Conservation (phyloP, 306 rosid genomes). For the Rosa persica region DNA sequence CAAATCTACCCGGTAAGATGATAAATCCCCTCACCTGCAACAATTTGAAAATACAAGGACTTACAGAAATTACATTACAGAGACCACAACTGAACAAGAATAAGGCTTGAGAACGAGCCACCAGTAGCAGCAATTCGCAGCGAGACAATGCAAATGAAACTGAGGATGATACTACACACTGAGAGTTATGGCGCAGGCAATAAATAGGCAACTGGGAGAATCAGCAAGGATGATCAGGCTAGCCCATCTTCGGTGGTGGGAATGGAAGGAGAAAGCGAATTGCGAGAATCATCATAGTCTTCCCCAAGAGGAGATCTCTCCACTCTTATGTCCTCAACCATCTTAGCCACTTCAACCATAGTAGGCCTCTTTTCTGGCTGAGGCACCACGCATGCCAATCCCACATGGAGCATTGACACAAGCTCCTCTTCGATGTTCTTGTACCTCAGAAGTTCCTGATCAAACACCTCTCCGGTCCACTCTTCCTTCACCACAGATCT, state of each 20-base stretch:
- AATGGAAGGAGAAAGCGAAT: slow-evolving; percentile 85
- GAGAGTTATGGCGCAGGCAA: background rate
- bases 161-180: slow-evolving; percentile 19
- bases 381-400: slow-evolving; percentile 69
- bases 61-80: slow-evolving; percentile 37
- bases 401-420: slow-evolving; percentile 88
- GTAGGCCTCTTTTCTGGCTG: slow-evolving; percentile 89
- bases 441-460: slow-evolving; percentile 81
- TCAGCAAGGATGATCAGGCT: slow-evolving; percentile 24
- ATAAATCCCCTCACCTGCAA: slow-evolving; percentile 26
- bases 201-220: background rate
- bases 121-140: slow-evolving; percentile 34
- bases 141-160: slow-evolving; percentile 42
- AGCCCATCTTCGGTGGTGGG: slow-evolving; percentile 95
- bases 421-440: slow-evolving; percentile 99
- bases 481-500: slow-evolving; percentile 92
- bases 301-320: slow-evolving; percentile 94
- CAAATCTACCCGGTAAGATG: slow-evolving; percentile 28
- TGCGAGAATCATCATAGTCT: slow-evolving; percentile 83
- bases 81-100: slow-evolving; percentile 39
- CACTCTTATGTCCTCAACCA: slow-evolving; percentile 93
- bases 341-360: slow-evolving; percentile 77
- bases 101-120: slow-evolving; percentile 25
- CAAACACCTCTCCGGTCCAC: slow-evolving; percentile 99
- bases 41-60: slow-evolving; percentile 30